Evolutionary conservation across 495 filamentous ascomycete species (phyloP).

Genomic region (Thozetella sp.): DNA sequence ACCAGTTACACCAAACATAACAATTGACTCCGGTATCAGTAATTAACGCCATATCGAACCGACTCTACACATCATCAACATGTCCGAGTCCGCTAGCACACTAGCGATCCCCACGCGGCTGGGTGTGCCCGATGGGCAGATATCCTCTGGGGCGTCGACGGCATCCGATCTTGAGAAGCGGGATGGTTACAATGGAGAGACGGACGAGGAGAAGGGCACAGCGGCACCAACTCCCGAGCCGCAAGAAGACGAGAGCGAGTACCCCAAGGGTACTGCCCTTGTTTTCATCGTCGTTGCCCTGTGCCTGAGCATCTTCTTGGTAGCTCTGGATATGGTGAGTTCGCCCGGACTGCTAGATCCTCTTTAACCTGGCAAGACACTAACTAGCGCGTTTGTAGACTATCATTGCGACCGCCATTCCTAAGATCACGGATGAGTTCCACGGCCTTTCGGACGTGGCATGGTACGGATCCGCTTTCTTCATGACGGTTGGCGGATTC

Average conservation of each 20-base stretch:
- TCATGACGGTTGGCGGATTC: conserved; percentile 41
- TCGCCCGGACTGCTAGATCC: too few species aligned
- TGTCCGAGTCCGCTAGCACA: neutral
- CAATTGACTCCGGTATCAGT: too few species aligned
- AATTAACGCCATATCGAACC: too few species aligned
- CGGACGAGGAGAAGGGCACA: neutral
- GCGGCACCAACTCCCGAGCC: neutral
- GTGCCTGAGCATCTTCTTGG: conserved; percentile 45
- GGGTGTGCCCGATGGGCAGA: too few species aligned
- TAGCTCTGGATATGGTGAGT: conserved; percentile 46
- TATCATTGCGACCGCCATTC: conserved; percentile 40
- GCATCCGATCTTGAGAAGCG: neutral
- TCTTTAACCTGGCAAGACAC: neutral
- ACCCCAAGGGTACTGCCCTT: conserved; percentile 25
- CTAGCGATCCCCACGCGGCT: neutral
- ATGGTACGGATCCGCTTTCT: conserved; percentile 47
- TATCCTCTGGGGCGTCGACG: neutral
- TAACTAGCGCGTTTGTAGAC: conserved; percentile 7
- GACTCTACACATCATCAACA: neutral
- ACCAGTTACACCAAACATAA: too few species aligned
- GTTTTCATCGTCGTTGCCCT: conserved; percentile 37
- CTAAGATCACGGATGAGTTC: conserved; percentile 40
- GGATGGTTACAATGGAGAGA: neutral
- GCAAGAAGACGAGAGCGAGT: conserved; percentile 16
- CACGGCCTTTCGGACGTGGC: conserved; percentile 32